Base-by-base conservation (phyloP, 1,139 yeast genomes). In the Candida dubliniensis region DNA sequence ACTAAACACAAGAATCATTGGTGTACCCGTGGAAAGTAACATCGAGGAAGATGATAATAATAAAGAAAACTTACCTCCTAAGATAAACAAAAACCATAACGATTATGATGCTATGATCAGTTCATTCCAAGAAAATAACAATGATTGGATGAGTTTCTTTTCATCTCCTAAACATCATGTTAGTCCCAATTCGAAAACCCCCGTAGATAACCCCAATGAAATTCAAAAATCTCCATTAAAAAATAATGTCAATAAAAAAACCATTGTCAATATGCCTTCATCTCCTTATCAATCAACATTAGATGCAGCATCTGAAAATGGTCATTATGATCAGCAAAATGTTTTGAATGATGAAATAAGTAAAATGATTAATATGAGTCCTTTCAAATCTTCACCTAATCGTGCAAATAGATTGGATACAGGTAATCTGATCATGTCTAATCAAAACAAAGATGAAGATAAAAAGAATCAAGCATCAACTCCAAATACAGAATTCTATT, bases 151-250 rank as follows among this genome's bases (percentile, higher is more conserved):
- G 51, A 64, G 60, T 44, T 70, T 73, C 40, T 63, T 66, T n/a
- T 71, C 77, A 12, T 70, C 80, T 0, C 78, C 81, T 5, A 69
- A 66, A 43, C 78, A 74, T 47, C 66, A 62, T 36, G 51, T 49
- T n/a, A 78, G 79, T 37, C 67, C 61, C 33, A 77, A 73, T 53
- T 58, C 66, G 10, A 69, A 71, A 31, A 71, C 77, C 0, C 67
- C 67, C 2, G 57, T 51, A 14, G 66, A 60, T 41, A 25, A 31
- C 12, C 50, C 47, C 34, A 52, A 51, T 15, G 53, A 55, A 6
- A 30, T 30, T 9, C 26, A 31, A 40, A 46, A 11, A 49, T 40
- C 26, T 55, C 56, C 34, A 55, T 57, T 37, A 54, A 58, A 45
- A 52, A 50, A 60, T 38, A 53, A 58, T 40, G 57, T 53, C 38